Conservation (phyloP, 2,329 filamentous ascomycete species). For the Penicillium sp. region DNA sequence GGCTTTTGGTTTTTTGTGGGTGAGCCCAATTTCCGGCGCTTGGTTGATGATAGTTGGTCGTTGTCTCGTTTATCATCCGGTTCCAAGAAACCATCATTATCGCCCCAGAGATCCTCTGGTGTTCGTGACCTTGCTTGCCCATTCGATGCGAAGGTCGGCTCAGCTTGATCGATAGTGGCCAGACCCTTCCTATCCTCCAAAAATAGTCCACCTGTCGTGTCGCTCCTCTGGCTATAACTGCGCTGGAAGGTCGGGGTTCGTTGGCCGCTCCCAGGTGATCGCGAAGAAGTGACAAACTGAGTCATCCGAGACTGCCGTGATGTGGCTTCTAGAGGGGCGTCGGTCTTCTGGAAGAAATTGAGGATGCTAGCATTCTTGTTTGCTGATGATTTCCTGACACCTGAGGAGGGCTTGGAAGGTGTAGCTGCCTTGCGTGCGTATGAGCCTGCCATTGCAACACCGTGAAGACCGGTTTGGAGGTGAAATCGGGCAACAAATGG, state of each 20-base stretch:
- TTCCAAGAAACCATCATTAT: constrained; percentile 19
- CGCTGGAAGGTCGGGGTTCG: constrained; percentile 14
- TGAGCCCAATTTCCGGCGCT: constrained; percentile 35
- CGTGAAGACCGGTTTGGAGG: not conserved
- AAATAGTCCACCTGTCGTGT: constrained; percentile 32
- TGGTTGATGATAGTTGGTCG: constrained; percentile 31
- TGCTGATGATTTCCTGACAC: not conserved
- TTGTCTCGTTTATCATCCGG: constrained; percentile 28
- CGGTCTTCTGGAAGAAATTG: constrained; percentile 70
- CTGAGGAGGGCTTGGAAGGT: constrained; percentile 16
- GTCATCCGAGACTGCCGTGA: constrained; percentile 55
- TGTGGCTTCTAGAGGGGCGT: constrained; percentile 52
- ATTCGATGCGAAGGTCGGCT: not conserved
- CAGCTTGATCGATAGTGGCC: constrained; percentile 6
- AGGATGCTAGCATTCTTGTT: constrained; percentile 63
- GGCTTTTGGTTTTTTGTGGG: constrained; percentile 1
- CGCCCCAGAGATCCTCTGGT: constrained; percentile 38
- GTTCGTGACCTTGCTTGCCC: constrained; percentile 25
- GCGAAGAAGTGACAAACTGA: constrained; percentile 33
- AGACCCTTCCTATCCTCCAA: constrained; percentile 34
- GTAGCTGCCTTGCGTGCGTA: constrained; percentile 25
- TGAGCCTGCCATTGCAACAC: constrained; percentile 25
- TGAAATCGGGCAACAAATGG: not conserved
- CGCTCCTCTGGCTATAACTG: constrained; percentile 10
- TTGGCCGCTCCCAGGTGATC: constrained; percentile 32